A percentile compares a stretch with the other conserved stretches of the same genome.
phyloP scores from a whole-genome alignment of 331 rosid species.

The Spiraea crenata region DNA sequence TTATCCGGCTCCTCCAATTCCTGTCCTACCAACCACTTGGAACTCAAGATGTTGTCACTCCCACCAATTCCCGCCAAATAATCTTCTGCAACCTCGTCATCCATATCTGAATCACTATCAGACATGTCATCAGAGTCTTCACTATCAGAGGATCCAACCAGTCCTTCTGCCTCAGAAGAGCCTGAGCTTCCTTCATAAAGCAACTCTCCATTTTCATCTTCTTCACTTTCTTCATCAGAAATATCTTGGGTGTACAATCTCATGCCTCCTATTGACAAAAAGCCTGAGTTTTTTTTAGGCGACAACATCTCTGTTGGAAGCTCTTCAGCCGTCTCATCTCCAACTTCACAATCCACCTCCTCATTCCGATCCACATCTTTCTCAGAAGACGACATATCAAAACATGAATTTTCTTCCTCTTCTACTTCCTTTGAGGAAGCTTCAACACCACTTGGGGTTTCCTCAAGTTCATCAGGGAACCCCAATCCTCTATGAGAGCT shows the following conservation, averaged over 20 bases:
- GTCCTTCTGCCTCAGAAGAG: slow-evolving; percentile 44
- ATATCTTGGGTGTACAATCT: slow-evolving; percentile 77
- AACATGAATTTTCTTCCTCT: slow-evolving; percentile 42
- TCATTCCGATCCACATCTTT: slow-evolving; percentile 45
- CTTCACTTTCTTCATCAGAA: slow-evolving; percentile 61
- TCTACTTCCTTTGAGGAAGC: slow-evolving; percentile 37
- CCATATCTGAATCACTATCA: slow-evolving; percentile 76
- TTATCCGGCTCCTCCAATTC: slow-evolving; percentile 44
- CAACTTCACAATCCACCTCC: slow-evolving; percentile 32
- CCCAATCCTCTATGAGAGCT: slow-evolving; percentile 77
- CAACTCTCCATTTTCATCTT: slow-evolving; percentile 35
- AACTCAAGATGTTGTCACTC: slow-evolving; percentile 49
- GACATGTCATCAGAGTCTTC: slow-evolving; percentile 55
- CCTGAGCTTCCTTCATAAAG: slow-evolving; percentile 44
- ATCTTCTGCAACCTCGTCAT: slow-evolving; percentile 80
- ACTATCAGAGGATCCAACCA: slow-evolving; percentile 50
- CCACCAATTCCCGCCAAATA: slow-evolving; percentile 94
- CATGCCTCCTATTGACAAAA: slow-evolving; percentile 81
- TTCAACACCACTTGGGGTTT: slow-evolving; percentile 46
- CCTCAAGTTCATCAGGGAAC: slow-evolving; percentile 56
- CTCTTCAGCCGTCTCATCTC: slow-evolving; percentile 41
- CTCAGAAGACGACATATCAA: slow-evolving; percentile 41
- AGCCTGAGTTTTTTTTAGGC: slow-evolving; percentile 67
- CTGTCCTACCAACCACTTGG: slow-evolving; percentile 74
- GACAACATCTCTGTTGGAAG: slow-evolving; percentile 26